Conservation (phyloP, 1,139 yeast genomes). For the Diutina scorzettiae region DNA sequence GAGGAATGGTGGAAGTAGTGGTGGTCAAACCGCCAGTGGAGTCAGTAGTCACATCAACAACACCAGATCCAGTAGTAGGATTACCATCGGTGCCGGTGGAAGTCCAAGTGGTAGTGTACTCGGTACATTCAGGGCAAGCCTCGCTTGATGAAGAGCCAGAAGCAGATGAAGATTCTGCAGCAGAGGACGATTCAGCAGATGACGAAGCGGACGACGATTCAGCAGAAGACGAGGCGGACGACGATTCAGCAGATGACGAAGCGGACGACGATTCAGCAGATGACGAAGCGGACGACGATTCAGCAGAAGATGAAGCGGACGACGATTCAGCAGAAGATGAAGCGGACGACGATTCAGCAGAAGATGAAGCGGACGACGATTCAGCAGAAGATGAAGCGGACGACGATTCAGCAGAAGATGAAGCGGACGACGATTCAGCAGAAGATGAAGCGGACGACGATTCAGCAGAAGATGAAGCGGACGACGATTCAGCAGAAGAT, state of each 20-base stretch:
- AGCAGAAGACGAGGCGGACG: not conserved
- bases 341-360: no score
- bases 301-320: not conserved
- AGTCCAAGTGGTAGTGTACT: constrained; percentile 2
- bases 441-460: not conserved
- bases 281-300: not conserved
- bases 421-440: not conserved
- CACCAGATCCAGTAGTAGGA: not conserved
- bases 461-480: not conserved
- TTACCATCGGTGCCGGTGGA: not conserved
- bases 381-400: not conserved
- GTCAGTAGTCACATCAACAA: constrained; percentile 5
- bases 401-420: not conserved
- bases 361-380: not conserved
- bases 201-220: not conserved
- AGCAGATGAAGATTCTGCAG: not conserved
- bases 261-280: not conserved
- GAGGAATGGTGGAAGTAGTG: not conserved
- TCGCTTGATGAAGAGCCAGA: not conserved
- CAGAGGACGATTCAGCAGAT: not conserved
- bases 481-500: not conserved
- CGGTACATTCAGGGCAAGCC: not conserved
- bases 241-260: not conserved
- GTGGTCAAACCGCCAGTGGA: not conserved
- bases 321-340: not conserved